These are phyloP conservation scores for Scutellospora calospora DNA, from an alignment of 371 early-diverging fungal genomes.

Conservation along the genomic window DNA sequence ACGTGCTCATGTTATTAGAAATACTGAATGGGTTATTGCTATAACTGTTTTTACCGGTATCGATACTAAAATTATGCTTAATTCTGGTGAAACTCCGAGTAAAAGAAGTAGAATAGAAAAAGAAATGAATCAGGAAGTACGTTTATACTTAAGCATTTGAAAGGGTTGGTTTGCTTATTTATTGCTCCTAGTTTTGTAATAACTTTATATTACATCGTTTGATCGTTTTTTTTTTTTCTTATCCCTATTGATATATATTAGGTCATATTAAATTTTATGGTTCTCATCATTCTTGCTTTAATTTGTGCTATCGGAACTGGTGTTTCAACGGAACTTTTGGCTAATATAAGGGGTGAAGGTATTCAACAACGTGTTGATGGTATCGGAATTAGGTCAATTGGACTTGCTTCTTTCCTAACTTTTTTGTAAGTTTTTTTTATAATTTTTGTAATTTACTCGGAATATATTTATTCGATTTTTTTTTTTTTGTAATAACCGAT, in stretches of 20 bases:
- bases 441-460: too few relatives aligned
- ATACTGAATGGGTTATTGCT: constrained; percentile 89
- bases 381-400: too few relatives aligned
- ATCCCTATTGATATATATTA: constrained; percentile 42
- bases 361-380: constrained; percentile 9
- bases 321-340: constrained; percentile 55
- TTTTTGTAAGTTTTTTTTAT: constrained; percentile 60
- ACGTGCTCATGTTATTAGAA: constrained; percentile 90
- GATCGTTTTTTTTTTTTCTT: neutral
- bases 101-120: constrained; percentile 93
- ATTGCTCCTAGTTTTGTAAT: neutral
- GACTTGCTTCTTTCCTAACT: constrained; percentile 60
- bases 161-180: neutral
- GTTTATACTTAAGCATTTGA: constrained; percentile 23
- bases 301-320: constrained; percentile 76
- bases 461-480: neutral
- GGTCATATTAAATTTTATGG: constrained; percentile 80
- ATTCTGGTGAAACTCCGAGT: constrained; percentile 84
- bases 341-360: constrained; percentile 43
- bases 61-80: constrained; percentile 93
- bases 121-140: constrained; percentile 87
- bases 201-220: neutral
- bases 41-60: constrained; percentile 89
- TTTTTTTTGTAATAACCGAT: neutral
- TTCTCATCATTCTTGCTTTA: constrained; percentile 76